A percentile compares a stretch with the other conserved stretches of the same genome.
Evolutionary conservation across 371 early-diverging fungal species (phyloP).

Genomic region (Blakeslea trispora): DNA sequence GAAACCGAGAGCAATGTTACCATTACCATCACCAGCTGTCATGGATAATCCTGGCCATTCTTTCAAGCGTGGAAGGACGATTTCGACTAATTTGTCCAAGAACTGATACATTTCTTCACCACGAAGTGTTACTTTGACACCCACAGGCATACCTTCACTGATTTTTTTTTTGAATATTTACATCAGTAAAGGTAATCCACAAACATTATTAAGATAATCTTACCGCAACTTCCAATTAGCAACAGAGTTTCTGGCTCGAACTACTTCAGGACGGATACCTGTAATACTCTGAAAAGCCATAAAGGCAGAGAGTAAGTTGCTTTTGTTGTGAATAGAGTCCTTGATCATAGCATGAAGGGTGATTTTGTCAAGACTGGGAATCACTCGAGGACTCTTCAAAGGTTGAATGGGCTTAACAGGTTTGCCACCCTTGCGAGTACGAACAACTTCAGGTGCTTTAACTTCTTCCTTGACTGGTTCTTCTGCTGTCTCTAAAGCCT

Average conservation of each 20-base stretch:
- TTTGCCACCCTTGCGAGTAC: slow-evolving; percentile 60
- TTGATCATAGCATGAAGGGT: slow-evolving; percentile 80
- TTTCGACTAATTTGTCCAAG: slow-evolving; percentile 91
- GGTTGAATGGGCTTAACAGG: slow-evolving; percentile 58
- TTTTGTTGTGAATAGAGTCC: slow-evolving; percentile 87
- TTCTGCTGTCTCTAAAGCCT: slow-evolving; percentile 25
- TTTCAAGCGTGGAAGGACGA: slow-evolving; percentile 91
- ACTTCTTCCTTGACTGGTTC: slow-evolving; percentile 3
- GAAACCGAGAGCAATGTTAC: slow-evolving; percentile 85
- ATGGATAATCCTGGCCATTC: slow-evolving; percentile 86
- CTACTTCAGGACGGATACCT: slow-evolving; percentile 77
- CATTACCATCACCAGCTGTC: slow-evolving; percentile 80
- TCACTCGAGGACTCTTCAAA: slow-evolving; percentile 47
- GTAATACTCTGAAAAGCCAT: slow-evolving; percentile 92
- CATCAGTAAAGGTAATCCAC: too few species aligned
- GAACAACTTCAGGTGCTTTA: slow-evolving; percentile 20
- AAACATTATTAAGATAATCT: too few species aligned
- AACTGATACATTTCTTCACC: slow-evolving; percentile 93
- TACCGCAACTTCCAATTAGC: slow-evolving; percentile 84
- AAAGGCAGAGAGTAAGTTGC: slow-evolving; percentile 83
- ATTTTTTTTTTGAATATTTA: slow-evolving; percentile 3
- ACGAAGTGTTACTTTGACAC: slow-evolving; percentile 74
- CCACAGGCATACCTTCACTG: slow-evolving; percentile 89
- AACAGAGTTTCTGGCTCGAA: slow-evolving; percentile 81
- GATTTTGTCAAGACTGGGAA: slow-evolving; percentile 72